These are phyloP conservation scores for grape (Vitis vinifera) DNA, from an alignment of 164 flowering plant genomes.

Conservation along the genomic window DNA sequence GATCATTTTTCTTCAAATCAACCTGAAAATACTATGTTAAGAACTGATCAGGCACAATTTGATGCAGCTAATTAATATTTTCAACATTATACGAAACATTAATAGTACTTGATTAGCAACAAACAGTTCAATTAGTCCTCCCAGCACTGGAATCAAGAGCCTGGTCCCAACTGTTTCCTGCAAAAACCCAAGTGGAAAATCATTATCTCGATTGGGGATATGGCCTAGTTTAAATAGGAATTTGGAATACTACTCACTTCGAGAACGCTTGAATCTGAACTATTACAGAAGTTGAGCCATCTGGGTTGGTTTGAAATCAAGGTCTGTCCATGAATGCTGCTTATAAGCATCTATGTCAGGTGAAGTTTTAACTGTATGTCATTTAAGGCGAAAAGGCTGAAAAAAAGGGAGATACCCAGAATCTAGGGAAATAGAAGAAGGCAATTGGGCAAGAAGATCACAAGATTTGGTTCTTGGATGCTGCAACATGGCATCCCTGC, in stretches of 20 bases:
- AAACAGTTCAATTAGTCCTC: constrained; percentile 69
- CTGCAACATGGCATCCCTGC: constrained; percentile 65
- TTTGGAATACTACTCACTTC: constrained; percentile 28
- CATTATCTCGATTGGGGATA: background rate
- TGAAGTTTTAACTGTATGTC: too few relatives aligned
- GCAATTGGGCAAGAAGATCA: constrained; percentile 62
- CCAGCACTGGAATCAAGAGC: constrained; percentile 59
- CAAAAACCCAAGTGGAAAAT: constrained; percentile 2
- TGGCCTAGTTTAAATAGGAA: too few relatives aligned
- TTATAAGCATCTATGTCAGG: background rate
- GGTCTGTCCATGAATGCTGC: constrained; percentile 57
- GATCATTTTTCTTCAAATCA: too few relatives aligned
- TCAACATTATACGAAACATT: background rate
- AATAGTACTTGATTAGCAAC: constrained; percentile 50
- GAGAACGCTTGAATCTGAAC: constrained; percentile 24
- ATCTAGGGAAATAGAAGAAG: constrained; percentile 60
- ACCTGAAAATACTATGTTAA: background rate
- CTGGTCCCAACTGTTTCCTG: constrained; percentile 57
- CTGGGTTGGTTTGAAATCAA: constrained; percentile 62
- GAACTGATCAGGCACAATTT: background rate
- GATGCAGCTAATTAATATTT: too few relatives aligned
- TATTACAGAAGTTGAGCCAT: constrained; percentile 56
- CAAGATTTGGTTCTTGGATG: constrained; percentile 66
- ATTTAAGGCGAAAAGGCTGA: too few relatives aligned
- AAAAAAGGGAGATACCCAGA: constrained; percentile 47